Evolutionary conservation across 148 eudicot species (phyloP), one percentile per base, ranked within the genome.

Genomic region (Camellia lanceoleosa): DNA sequence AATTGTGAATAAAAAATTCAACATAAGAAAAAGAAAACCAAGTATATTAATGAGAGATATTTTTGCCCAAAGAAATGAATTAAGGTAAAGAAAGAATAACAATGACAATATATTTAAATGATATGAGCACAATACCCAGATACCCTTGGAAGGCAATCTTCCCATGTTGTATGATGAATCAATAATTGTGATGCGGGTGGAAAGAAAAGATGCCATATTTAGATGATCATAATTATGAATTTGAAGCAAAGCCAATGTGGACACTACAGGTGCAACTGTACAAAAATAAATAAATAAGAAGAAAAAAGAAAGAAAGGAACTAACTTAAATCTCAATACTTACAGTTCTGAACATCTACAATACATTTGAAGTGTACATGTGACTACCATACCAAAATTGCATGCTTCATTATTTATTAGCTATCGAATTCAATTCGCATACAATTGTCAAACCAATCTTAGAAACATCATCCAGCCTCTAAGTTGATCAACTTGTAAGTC

Each of bases 381-480:
- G 4, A 66, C 12, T 15, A 64, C 65, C 14, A 38, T 67, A 14
- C 64, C 73, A 18, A n/a, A 67, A 8, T 8, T 51, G n/a, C 16
- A 30, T 38, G 30, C 10, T 41, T 15, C 2, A 38, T 55, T 54
- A 73, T 19, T 49, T 49, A 49, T 49, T 7, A 12, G 4, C 51
- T 16, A 10, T 8, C 1, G 7, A 54, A 52, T 15, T 49, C 58
- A 49, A 11, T 71, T 38, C 7, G 11, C 49, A 60, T 77, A 46
- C 61, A 23, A 77, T 59, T 12, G 16, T 52, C 20, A 80, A 15
- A 41, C 41, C 42, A 19, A 77, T 19, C 65, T 43, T 11, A 63
- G n/a, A 81, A 75, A 43, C 44, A 75, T 68, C 18, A 68, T 68
- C 51, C 61, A 81, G 49, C 60, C 60, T 58, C 14, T 5, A 68